Evolutionary conservation across 768 basidiomycete species (phyloP).

Genomic region (Boletellus sp.): DNA sequence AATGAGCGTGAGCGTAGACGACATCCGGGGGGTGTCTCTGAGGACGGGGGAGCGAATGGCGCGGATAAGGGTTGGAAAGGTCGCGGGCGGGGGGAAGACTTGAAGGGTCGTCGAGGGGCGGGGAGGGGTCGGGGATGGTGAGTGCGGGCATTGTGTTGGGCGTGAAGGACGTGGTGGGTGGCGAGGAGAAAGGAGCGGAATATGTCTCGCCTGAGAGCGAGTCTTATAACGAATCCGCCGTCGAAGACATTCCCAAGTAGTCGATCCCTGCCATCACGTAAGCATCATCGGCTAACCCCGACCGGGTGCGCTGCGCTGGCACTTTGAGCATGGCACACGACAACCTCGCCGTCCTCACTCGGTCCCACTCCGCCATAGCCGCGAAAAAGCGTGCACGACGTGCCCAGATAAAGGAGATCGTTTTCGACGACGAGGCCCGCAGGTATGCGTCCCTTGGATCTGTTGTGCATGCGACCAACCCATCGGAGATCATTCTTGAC

Average conservation of each 20-base stretch:
- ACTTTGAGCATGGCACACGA: constrained; percentile 30
- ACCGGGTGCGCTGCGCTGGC: background rate
- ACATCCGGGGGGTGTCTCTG: constrained; percentile 16
- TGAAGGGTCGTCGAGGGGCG: constrained; percentile 2
- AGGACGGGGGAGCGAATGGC: constrained; percentile 14
- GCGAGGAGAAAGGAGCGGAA: constrained; percentile 20
- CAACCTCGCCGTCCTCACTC: constrained; percentile 57
- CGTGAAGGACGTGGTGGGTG: background rate
- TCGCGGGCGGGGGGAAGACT: constrained; percentile 1
- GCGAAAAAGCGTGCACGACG: constrained; percentile 64
- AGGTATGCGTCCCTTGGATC: constrained; percentile 42
- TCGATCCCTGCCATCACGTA: constrained; percentile 25
- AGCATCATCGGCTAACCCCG: constrained; percentile 21
- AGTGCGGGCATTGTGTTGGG: constrained; percentile 28
- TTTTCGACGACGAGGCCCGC: constrained; percentile 86
- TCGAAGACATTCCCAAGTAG: constrained; percentile 27
- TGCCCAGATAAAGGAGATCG: constrained; percentile 70
- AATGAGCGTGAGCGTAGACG: constrained; percentile 23
- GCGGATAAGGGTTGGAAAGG: constrained; percentile 22
- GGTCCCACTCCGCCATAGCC: constrained; percentile 58
- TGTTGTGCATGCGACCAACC: constrained; percentile 15
- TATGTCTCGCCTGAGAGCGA: constrained; percentile 34
- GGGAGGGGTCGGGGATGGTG: constrained; percentile 10
- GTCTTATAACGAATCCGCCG: constrained; percentile 29
- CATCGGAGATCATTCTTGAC: constrained; percentile 77